Conservation (phyloP, 106 monocot species). For the Dioscorea alata region DNA sequence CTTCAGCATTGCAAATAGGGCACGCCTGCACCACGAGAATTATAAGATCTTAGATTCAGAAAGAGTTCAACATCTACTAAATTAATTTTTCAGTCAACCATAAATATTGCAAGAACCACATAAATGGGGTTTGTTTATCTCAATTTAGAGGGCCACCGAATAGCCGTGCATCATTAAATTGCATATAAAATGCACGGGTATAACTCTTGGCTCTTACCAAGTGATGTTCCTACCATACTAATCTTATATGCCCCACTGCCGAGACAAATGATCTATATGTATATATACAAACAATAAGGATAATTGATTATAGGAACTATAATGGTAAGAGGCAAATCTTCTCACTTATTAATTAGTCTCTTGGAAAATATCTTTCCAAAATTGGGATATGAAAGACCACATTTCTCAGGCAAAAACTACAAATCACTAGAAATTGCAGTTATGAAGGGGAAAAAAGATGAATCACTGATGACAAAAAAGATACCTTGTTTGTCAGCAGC, state of each 20-base stretch:
- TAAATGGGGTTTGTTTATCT: too few relatives aligned
- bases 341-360: too few relatives aligned
- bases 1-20: constrained; percentile 2
- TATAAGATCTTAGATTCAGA: not conserved
- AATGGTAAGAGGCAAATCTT: too few relatives aligned
- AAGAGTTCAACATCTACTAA: not conserved
- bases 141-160: too few relatives aligned
- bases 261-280: not conserved
- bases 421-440: not conserved
- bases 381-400: not conserved
- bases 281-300: not conserved
- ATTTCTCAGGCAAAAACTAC: not conserved
- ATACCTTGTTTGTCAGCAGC: constrained; percentile 46
- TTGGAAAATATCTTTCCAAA: not conserved
- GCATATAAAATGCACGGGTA: too few relatives aligned
- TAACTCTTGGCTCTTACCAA: not conserved
- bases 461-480: not conserved
- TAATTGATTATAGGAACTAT: too few relatives aligned
- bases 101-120: too few relatives aligned
- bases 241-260: not conserved
- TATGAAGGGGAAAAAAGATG: not conserved
- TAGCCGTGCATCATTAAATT: too few relatives aligned
- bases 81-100: not conserved
- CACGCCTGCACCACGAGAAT: constrained; percentile 2
- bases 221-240: not conserved